Conservation (phyloP, 1,284 basidiomycete genomes). For the Pyrrhoderma noxium region DNA sequence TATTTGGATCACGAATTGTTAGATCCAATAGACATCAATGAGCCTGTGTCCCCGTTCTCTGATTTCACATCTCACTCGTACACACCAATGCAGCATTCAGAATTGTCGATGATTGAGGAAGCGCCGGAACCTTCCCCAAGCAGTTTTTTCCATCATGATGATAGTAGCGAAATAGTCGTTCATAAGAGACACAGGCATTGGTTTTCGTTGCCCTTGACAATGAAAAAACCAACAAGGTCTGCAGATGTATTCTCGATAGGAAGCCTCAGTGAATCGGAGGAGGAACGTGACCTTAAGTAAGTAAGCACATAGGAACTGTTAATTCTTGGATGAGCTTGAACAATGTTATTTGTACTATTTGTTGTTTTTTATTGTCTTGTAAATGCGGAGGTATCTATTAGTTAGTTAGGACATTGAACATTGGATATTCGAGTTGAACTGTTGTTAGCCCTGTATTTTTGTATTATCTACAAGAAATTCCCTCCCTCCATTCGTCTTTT, state of each 20-base stretch:
- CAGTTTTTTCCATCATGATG: conserved; percentile 4
- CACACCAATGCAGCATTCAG: no score
- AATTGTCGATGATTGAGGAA: conserved; percentile 1
- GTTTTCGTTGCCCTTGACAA: conserved; percentile 3
- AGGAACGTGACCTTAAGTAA: neutral
- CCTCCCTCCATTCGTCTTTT: no score
- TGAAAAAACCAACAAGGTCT: neutral
- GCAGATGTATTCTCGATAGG: conserved; percentile 12
- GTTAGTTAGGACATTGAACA: no score
- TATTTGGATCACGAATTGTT: no score
- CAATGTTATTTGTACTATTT: no score
- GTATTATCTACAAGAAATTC: no score
- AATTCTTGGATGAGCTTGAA: no score
- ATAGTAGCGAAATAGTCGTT: neutral
- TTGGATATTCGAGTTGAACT: no score
- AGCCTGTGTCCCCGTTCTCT: neutral
- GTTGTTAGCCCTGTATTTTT: no score
- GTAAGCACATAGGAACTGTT: no score
- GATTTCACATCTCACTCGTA: neutral
- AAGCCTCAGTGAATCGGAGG: conserved; percentile 8
- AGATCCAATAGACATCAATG: neutral
- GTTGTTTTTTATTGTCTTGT: no score
- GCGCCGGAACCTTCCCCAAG: neutral
- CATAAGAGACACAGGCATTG: neutral
- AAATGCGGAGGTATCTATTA: no score